Conservation (phyloP, 306 rosid genomes). For the Vigna trinervia region DNA sequence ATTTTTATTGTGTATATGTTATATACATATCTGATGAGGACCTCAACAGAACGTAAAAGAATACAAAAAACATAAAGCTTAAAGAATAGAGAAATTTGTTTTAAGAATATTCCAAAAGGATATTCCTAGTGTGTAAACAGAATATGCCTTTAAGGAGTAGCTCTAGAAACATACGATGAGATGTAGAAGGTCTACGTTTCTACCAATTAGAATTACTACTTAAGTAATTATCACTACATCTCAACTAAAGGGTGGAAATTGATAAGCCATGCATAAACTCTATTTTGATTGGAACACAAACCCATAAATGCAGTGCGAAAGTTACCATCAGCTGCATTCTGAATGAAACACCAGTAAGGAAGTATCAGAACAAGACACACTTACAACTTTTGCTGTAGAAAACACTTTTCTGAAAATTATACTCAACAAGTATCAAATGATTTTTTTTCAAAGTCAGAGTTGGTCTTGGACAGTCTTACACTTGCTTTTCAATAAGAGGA, state of each 20-base stretch:
- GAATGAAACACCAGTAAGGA: neutral
- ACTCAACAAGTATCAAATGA: neutral
- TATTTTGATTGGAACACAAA: slow-evolving; percentile 4
- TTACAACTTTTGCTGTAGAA: neutral
- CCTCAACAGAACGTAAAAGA: too few species aligned
- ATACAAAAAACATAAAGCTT: too few species aligned
- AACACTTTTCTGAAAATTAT: too few species aligned
- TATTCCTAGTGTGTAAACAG: too few species aligned
- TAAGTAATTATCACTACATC: too few species aligned
- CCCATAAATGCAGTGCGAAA: neutral
- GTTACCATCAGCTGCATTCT: slow-evolving; percentile 2
- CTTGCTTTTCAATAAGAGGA: neutral
- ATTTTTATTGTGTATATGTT: neutral
- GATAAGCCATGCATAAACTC: neutral
- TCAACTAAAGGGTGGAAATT: neutral
- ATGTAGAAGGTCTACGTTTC: too few species aligned
- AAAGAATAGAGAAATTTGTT: too few species aligned
- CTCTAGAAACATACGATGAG: too few species aligned
- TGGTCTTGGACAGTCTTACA: neutral
- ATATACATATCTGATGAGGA: too few species aligned
- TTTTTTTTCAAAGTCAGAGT: neutral
- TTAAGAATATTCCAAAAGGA: too few species aligned
- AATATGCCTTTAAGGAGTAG: too few species aligned
- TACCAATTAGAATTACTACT: too few species aligned
- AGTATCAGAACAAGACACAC: neutral